Base-by-base conservation (phyloP, 306 rosid species). In the Prinsepia uniflora region DNA sequence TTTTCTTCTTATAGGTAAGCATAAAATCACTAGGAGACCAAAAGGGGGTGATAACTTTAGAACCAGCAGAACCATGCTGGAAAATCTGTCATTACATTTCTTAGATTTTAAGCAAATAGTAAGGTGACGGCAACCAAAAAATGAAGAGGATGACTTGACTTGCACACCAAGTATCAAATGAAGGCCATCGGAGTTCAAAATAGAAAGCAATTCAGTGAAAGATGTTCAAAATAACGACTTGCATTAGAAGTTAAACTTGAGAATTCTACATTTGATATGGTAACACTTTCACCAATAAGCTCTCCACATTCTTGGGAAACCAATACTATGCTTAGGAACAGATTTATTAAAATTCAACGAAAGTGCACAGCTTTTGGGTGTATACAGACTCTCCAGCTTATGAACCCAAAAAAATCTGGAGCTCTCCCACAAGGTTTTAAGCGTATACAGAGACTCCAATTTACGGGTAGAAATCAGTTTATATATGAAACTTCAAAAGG, bases 321-420 rank as follows among this genome's bases (percentile, higher is more conserved):
- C 0, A 44, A 44, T 22, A 44, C 30, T 15, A 10, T 18, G 74
- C 56, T 30, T 70, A 24, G 12, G n/a, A 19, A 57, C 8, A 0
- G 30, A 9, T 20, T 68, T 52, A 42, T 57, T 70, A 0, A 43
- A 57, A 44, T 18, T 45, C 44, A 56, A 70, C 10, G 36, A 22
- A n/a, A 70, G 0, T 58, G 68, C 77, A 41, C 59, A 55, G 56
- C 54, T 58, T 76, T 63, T 39, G 70, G 66, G 71, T 67, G 78
- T 36, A 46, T 54, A 67, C 71, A 45, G 68, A 77, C 73, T 42
- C 73, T 42, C 68, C 77, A 71, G 48, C 46, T 45, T 22, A 65
- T 49, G 70, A 73, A 64, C 71, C 63, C 54, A 34, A 43, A 76
- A 63, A 69, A 18, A 9, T 39, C 14, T 15, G 18, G 39, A 67